Conservation (phyloP, 2,329 filamentous ascomycete species). For the Mariannaea sp. region DNA sequence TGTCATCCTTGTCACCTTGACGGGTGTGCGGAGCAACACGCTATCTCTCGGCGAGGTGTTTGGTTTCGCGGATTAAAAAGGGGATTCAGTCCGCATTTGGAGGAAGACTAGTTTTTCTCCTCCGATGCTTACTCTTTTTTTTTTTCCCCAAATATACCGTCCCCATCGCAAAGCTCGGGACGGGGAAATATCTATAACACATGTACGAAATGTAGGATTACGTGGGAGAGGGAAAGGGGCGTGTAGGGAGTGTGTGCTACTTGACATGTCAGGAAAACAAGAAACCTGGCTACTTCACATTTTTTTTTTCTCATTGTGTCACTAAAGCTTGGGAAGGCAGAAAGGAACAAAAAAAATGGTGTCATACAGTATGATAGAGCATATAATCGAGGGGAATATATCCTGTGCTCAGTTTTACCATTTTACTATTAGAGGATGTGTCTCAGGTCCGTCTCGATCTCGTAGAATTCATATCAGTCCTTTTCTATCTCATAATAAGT, state of each 20-base stretch:
- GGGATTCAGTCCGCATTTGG: too few relatives aligned
- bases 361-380: conserved; percentile 9
- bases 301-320: conserved; percentile 9
- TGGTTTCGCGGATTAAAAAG: conserved; percentile 74
- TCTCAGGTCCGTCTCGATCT: conserved; percentile 15
- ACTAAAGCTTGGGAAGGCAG: background rate
- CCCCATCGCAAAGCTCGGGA: background rate
- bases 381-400: background rate
- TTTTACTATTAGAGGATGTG: conserved; percentile 6
- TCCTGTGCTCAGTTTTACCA: conserved; percentile 10
- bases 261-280: background rate
- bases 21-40: conserved; percentile 76
- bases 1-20: conserved; percentile 70
- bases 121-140: background rate
- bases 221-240: too few relatives aligned
- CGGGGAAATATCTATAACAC: background rate
- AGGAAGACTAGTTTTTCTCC: too few relatives aligned
- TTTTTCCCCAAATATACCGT: background rate
- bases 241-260: background rate
- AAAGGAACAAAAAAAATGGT: conserved; percentile 1
- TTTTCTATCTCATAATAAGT: conserved; percentile 10
- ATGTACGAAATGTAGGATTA: conserved; percentile 24
- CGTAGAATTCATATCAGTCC: conserved; percentile 7
- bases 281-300: background rate
- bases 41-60: conserved; percentile 85